Base-by-base conservation (phyloP, 2,329 filamentous ascomycete species). In the Rhytidhysteron rufulum region DNA sequence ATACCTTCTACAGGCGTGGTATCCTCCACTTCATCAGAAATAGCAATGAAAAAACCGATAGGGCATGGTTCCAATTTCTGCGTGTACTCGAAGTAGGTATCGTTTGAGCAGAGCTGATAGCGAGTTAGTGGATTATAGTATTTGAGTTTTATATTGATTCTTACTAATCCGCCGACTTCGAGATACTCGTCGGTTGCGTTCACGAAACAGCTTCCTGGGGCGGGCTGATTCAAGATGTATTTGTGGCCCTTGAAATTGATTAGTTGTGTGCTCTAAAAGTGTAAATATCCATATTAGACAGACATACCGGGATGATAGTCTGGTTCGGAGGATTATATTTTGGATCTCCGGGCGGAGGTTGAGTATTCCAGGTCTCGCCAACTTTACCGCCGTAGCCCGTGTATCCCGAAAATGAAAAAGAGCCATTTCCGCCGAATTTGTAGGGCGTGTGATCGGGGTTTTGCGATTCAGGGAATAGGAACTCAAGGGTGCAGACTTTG, bases 161-260 rank as follows among this genome's bases (percentile, higher is more conserved):
- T 19, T 11, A 31, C 36, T 17, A n/a, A 7, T 15, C n/a, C 36
- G 17, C 36, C 25, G 16, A 38, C 36, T 7, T 24, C 36, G 8
- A 31, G 13, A 30, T 37, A 37, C 16, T 18, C 29, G 11, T 27
- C n/a, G 5, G 13, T 27, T 16, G 16, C 24, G 22, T 37, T 25
- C 20, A 37, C 34, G 16, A 21, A 37, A 22, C 34, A 37, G 34
- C 34, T 37, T 27, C 34, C 34, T 24, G 34, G 34, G n/a, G 7
- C 6, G 9, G 24, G 22, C n/a, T 37, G 15, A 10, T 37, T 19
- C 24, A 37, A n/a, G 21, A 37, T 16, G 29, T 37, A 37, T 10
- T 20, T 8, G 13, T 37, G n/a, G 5, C 35, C 35, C 22, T 27
- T 8, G 24, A 27, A 8, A 27, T 8, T 27, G 8, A 27, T 27